phyloP scores from a whole-genome alignment of 345 rosid genomes.

The Dovyalis caffra region DNA sequence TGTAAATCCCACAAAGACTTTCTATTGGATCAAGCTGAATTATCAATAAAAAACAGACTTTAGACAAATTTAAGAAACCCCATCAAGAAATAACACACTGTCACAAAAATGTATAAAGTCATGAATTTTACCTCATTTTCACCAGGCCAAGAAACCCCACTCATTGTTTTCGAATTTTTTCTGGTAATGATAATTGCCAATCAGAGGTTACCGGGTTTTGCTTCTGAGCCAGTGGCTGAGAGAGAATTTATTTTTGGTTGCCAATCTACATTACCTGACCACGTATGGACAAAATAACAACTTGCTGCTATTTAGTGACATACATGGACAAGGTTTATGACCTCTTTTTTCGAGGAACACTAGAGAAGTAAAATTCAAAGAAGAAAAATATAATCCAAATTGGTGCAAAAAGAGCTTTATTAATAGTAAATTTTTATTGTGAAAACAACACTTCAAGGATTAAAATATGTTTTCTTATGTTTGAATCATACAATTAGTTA shows the following conservation, averaged over 20 bases:
- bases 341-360: not conserved
- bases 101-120: not conserved
- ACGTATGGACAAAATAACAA: not conserved
- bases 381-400: too few species aligned
- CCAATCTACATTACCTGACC: not conserved
- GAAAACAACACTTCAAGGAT: too few species aligned
- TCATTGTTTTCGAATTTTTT: not conserved
- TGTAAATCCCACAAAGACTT: not conserved
- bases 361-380: not conserved
- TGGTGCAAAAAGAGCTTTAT: too few species aligned
- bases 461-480: too few species aligned
- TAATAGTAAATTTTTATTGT: too few species aligned
- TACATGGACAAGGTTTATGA: not conserved
- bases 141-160: constrained; percentile 11
- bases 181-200: not conserved
- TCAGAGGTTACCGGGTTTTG: not conserved
- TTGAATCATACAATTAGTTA: too few species aligned
- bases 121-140: constrained; percentile 7
- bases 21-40: not conserved
- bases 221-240: not conserved
- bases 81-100: not conserved
- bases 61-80: not conserved
- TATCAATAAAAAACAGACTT: not conserved
- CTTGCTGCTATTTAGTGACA: too few species aligned
- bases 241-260: not conserved